Percentiles rank a stretch among this genome's conserved stretches.
Evolutionary conservation across 31 red algal genomes (phyloP).

Genomic region (Asparagopsis taxiformis): DNA sequence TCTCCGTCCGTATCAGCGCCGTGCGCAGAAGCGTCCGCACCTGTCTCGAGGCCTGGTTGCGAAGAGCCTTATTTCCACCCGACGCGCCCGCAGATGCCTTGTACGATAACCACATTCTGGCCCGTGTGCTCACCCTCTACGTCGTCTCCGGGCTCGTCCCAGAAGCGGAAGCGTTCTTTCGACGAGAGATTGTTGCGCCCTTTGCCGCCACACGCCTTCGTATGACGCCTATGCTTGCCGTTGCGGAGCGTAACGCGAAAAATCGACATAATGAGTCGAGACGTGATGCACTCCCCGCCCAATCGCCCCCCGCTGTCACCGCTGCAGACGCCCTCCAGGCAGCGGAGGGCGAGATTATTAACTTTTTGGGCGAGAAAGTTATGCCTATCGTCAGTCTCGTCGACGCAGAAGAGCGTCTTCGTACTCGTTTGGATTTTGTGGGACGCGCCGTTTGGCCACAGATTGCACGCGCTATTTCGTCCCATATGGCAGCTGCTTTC

Average conservation of each 20-base stretch:
- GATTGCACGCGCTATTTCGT: slow-evolving; percentile 41
- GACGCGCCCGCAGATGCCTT: neutral
- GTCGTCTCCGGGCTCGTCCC: slow-evolving; percentile 46
- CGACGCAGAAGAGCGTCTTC: slow-evolving; percentile 42
- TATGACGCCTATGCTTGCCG: slow-evolving; percentile 41
- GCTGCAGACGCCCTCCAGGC: slow-evolving; percentile 50
- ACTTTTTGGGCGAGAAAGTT: slow-evolving; percentile 56
- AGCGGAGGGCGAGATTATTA: slow-evolving; percentile 43
- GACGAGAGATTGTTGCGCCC: slow-evolving; percentile 49
- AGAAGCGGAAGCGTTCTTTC: slow-evolving; percentile 68
- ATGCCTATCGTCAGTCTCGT: slow-evolving; percentile 54
- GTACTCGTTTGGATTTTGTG: slow-evolving; percentile 67
- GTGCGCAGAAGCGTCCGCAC: slow-evolving; percentile 36
- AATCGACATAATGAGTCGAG: too few species aligned
- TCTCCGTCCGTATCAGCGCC: slow-evolving; percentile 25
- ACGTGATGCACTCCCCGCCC: too few species aligned
- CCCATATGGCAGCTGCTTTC: slow-evolving; percentile 62
- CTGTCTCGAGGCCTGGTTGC: slow-evolving; percentile 60
- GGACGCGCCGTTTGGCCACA: slow-evolving; percentile 77
- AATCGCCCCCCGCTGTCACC: slow-evolving; percentile 14
- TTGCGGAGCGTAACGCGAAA: slow-evolving; percentile 40
- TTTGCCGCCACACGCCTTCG: slow-evolving; percentile 35
- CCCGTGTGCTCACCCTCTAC: slow-evolving; percentile 44
- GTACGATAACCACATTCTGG: slow-evolving; percentile 32
- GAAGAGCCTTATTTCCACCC: slow-evolving; percentile 17